Evolutionary conservation across 129 eudicot species (phyloP), one percentile per base, ranked within the genome.

Genomic region (Scalesia atractyloides): DNA sequence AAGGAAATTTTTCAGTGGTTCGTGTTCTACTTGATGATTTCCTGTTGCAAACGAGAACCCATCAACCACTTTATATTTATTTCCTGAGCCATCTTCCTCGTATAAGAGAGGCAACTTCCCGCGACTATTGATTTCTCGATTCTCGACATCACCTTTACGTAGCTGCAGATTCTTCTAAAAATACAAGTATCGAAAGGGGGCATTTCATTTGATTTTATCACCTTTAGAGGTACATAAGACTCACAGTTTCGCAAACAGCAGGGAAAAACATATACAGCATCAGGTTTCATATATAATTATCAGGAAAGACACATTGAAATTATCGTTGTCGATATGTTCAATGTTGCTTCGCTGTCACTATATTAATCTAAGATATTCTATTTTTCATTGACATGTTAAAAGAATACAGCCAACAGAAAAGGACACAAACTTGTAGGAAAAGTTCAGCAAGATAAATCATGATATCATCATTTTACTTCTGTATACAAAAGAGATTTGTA

Each of bases 271-370:
- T 30, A 24, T 33, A 10, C 53, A 62, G 26, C 19, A 63, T 66
- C 49, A 33, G 48, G 70, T 73, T 73, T 61, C 49, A 11, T 73
- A 33, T 16, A 73, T 47, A 26, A 16, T 8, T 41, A 41, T 41
- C 10, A 41, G 9, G 10, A 20, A 22, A 61, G 66, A 34, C 41
- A 64, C 73, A 71, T 71, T 64, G 73, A 39, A 52, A 75, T 78
- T 64, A 71, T 78, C 77, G 52, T 13, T 78, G 59, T 71, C 19
- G 82, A 71, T 71, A 53, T 44, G 77, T 78, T 30, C 77, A 71
- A 63, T 70, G 77, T 71, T 43, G 73, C 18, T 67, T 41, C 14
- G 41, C 18, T 41, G 63, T 63, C 68, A 44, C 66, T 33, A 75
- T 69, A 64, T 30, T 30, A 30, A 30, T 30, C 68, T 20, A 69